These are phyloP conservation scores for Acrodontium crateriforme DNA, from an alignment of 2,329 filamentous ascomycete species.

Conservation along the genomic window DNA sequence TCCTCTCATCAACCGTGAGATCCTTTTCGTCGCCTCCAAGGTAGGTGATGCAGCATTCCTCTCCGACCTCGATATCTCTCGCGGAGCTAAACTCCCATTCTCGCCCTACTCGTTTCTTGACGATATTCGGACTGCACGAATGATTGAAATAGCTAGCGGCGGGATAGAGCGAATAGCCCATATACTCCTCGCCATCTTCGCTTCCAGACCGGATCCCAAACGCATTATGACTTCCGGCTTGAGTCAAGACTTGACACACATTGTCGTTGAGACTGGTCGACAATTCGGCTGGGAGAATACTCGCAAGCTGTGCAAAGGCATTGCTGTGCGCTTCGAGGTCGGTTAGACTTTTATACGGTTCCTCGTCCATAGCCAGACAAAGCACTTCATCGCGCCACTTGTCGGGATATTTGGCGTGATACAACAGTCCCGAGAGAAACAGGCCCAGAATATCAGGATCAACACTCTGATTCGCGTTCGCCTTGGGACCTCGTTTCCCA, in stretches of 20 bases:
- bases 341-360: slow-evolving; percentile 27
- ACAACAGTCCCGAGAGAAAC: slow-evolving; percentile 27
- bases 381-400: slow-evolving; percentile 22
- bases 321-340: slow-evolving; percentile 27
- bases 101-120: slow-evolving; percentile 27
- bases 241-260: slow-evolving; percentile 22
- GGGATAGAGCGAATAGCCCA: slow-evolving; percentile 35
- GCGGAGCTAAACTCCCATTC: slow-evolving; percentile 28
- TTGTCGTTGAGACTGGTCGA: slow-evolving; percentile 22
- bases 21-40: slow-evolving; percentile 34
- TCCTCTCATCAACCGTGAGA: slow-evolving; percentile 23
- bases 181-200: slow-evolving; percentile 34
- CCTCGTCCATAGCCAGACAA: slow-evolving; percentile 26
- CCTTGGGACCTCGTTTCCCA: too few relatives aligned
- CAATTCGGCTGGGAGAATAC: slow-evolving; percentile 25
- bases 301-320: slow-evolving; percentile 30
- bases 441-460: slow-evolving; percentile 28
- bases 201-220: slow-evolving; percentile 29
- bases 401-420: slow-evolving; percentile 16
- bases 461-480: slow-evolving; percentile 4
- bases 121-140: slow-evolving; percentile 30
- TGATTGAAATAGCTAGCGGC: slow-evolving; percentile 37
- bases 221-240: slow-evolving; percentile 32
- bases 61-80: slow-evolving; percentile 23
- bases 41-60: slow-evolving; percentile 36